phyloP scores from a whole-genome alignment of 371 early-diverging fungal genomes.

The Lichtheimia corymbifera region DNA sequence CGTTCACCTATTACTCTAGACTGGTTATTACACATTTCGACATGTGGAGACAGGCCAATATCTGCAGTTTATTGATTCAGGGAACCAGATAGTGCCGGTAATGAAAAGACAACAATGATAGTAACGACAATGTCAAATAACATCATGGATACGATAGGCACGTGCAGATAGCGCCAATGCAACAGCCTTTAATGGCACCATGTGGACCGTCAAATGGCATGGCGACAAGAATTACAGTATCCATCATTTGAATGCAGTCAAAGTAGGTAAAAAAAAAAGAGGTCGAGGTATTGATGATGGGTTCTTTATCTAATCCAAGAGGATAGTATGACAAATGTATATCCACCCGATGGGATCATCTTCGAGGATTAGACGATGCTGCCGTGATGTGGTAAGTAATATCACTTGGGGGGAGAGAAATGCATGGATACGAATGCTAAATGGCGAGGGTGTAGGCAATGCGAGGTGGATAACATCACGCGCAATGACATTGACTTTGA shows the following conservation, averaged over 20 bases:
- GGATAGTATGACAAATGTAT: constrained; percentile 32
- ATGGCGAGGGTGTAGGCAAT: constrained; percentile 21
- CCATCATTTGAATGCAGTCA: constrained; percentile 28
- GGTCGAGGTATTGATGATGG: not conserved
- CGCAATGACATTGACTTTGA: constrained; percentile 26
- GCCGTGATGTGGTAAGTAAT: constrained; percentile 26
- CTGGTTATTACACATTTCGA: constrained; percentile 32
- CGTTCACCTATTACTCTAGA: constrained; percentile 13
- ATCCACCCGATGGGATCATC: constrained; percentile 37
- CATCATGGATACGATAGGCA: not conserved
- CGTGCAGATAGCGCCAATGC: constrained; percentile 29
- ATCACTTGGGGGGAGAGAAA: not conserved
- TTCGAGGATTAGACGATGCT: constrained; percentile 30
- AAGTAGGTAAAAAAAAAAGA: constrained; percentile 16
- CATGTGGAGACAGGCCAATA: constrained; percentile 33
- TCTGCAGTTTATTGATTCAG: constrained; percentile 31
- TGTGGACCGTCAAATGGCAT: constrained; percentile 39
- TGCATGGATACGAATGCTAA: not conserved
- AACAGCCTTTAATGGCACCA: constrained; percentile 30
- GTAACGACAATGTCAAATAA: not conserved
- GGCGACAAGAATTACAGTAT: constrained; percentile 34
- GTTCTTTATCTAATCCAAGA: not conserved
- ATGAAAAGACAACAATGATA: not conserved
- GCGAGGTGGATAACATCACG: constrained; percentile 33
- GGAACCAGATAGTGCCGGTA: constrained; percentile 28